Evolutionary conservation across 2,329 filamentous ascomycete species (phyloP).

Genomic region (Fusarium coicis): DNA sequence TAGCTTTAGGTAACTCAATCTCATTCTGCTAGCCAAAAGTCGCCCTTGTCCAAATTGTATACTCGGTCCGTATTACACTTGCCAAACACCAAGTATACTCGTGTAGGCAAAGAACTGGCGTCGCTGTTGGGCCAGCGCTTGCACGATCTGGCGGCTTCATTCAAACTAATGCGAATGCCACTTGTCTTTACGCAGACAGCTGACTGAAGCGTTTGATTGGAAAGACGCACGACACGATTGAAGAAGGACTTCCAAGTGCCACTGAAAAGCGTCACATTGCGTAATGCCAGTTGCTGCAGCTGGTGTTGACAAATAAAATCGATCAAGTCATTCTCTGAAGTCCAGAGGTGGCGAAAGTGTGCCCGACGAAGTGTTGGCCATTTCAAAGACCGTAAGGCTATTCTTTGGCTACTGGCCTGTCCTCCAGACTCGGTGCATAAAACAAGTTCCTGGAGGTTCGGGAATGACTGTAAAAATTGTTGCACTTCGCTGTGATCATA

Average conservation of each 20-base stretch:
- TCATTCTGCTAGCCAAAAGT: background rate
- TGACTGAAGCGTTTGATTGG: background rate
- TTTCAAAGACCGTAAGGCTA: background rate
- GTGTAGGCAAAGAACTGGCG: background rate
- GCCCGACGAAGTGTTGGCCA: background rate
- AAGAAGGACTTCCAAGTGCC: background rate
- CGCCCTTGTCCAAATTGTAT: background rate
- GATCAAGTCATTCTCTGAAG: slow-evolving; percentile 3
- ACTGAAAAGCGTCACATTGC: background rate
- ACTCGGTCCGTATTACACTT: background rate
- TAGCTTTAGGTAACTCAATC: background rate
- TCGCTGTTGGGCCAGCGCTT: background rate
- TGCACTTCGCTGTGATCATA: background rate
- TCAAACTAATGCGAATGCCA: background rate
- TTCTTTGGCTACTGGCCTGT: background rate
- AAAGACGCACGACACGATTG: background rate
- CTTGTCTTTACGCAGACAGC: background rate
- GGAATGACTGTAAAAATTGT: slow-evolving; percentile 1
- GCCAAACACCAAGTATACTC: background rate
- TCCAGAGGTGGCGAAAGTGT: background rate
- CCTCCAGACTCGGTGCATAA: background rate
- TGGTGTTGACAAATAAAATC: background rate
- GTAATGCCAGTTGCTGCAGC: background rate
- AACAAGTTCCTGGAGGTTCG: background rate
- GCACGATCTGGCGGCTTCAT: background rate